Conservation (phyloP, 768 basidiomycete genomes). For the Termitomyces sp. region DNA sequence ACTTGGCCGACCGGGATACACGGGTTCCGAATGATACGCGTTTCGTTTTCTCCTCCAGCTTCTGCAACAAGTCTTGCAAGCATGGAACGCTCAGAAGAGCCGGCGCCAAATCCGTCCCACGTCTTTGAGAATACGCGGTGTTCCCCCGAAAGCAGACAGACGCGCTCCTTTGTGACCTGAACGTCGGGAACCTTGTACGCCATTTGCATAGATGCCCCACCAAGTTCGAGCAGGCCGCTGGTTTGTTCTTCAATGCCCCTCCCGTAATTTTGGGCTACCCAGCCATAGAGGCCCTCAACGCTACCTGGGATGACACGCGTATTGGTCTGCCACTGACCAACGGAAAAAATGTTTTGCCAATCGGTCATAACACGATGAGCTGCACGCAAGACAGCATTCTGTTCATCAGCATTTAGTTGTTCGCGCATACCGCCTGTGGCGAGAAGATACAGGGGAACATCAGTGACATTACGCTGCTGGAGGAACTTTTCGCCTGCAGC, state of each 20-base stretch:
- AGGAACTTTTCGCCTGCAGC: not conserved
- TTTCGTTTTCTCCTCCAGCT: conserved; percentile 2
- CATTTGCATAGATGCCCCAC: conserved; percentile 12
- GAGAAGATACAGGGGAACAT: conserved; percentile 8
- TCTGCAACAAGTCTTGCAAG: not conserved
- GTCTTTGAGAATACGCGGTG: conserved; percentile 8
- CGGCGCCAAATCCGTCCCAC: conserved; percentile 10
- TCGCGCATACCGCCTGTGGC: conserved; percentile 13
- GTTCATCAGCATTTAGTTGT: not conserved
- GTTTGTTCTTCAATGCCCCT: conserved; percentile 5
- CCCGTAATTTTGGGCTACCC: conserved; percentile 10
- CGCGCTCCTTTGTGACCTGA: not conserved
- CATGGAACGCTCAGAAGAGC: not conserved
- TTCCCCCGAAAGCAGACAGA: conserved; percentile 6
- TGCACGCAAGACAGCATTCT: not conserved
- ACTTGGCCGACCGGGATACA: conserved; percentile 7
- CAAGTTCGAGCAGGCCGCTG: conserved; percentile 6
- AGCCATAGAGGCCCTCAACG: conserved; percentile 9
- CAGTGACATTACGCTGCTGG: not conserved
- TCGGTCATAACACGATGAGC: not conserved
- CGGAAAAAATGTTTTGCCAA: not conserved
- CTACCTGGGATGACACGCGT: conserved; percentile 8
- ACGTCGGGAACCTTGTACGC: conserved; percentile 5
- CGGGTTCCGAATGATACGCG: conserved; percentile 1
- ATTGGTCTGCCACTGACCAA: conserved; percentile 1